Evolutionary conservation across 345 rosid species (phyloP), one percentile per base, ranked within the genome.

Genomic region (Bruguiera parviflora): DNA sequence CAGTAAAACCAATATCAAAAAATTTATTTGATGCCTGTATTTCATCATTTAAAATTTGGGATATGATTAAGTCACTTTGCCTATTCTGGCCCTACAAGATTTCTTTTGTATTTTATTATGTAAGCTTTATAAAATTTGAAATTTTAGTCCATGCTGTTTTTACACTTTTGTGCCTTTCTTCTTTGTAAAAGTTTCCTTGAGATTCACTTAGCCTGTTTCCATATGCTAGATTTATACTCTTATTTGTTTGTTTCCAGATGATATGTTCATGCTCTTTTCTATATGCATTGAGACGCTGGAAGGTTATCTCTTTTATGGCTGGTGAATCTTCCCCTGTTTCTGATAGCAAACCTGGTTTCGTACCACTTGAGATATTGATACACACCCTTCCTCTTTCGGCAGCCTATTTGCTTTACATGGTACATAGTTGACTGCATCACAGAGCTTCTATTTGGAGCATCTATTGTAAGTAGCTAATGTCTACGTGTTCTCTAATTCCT

Each of bases 331-430:
- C 71, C 37, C 59, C 70, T 8, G 70, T 55, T 75, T 78, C 88
- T 66, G 96, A 87, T 79, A 74, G 39, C 73, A 75, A 70, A 21
- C 53, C 81, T 21, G 73, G 58, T 68, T 81, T 95, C 77, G 87
- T 95, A 64, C 82, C 97, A 35, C 71, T 75, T 55, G 81, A 84
- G 88, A 90, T 93, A 53, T 80, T 95, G 79, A 47, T 80, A 20
- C 93, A 80, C 80, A 87, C 93, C 66, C 82, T 87, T 80, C 97
- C 96, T 71, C 89, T 95, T 53, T 73, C 99, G 33, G 67, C 68
- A 0, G 68, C 97, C 64, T 95, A 95, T 86, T 88, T 95, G 83
- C 70, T 92, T 53, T 95, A 95, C 86, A 95, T 95, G 99, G 99
- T 95, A 86, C 49, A 63, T 47, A 35, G 77, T 39, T 72, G 47